Base-by-base conservation (phyloP, 1,284 basidiomycete genomes). In the Gymnopus androsaceus region DNA sequence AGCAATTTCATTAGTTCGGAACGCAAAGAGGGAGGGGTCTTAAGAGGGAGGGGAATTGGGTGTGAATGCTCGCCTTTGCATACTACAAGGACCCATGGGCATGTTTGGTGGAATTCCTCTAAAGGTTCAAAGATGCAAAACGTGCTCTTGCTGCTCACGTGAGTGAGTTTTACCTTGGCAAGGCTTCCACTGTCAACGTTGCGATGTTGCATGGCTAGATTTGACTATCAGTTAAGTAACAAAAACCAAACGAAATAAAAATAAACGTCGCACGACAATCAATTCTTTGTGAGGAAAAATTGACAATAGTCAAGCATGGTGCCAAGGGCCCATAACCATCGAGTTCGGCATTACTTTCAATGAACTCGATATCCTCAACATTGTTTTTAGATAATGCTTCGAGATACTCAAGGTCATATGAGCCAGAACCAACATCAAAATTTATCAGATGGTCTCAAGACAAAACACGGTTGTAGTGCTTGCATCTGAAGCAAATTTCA, bases 321-420 rank as follows among this genome's bases (percentile, higher is more conserved):
- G 42, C 55, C 1, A 59, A 45, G 2, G 63, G 65, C 1, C 65
- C 61, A 62, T 55, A 61, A 3, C 65, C 60, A 6, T 48, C 37
- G 17, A 21, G 17, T 11, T 38, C 33, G 14, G 59, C 63, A 14
- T 42, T 46, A 8, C 58, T 37, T 45, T 65, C 63, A 48, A 65
- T 64, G 1, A 15, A n/a, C 4, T 61, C 55, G 9, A 62, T 37
- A 31, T 62, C 63, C 11, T 66, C 64, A 2, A 30, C 25, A 51
- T 67, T 61, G 2, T 55, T 45, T 14, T 42, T 27, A 31, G 63
- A 61, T 11, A 63, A 37, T 14, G 66, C 65, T 28, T 63, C 59
- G 1, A 66, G 21, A 38, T 67, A 67, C 12, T 59, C 48, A 4
- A 62, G 12, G 17, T 66, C 58, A 23, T 62, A 64, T 0, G 38